phyloP scores from a whole-genome alignment of 2,329 filamentous ascomycete species.

The Biscogniauxia sp. region DNA sequence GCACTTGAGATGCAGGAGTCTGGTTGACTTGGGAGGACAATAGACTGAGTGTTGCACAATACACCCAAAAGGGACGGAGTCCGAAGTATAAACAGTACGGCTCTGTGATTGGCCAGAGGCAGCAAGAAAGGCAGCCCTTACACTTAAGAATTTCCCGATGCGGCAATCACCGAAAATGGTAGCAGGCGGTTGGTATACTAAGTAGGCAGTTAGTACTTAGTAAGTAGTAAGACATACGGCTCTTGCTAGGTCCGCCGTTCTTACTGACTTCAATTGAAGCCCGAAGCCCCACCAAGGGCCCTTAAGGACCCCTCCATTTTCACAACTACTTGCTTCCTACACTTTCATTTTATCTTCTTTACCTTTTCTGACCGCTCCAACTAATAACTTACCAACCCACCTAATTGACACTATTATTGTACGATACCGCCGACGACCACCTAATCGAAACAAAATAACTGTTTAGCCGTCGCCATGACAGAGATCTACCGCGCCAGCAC shows the following conservation, averaged over 20 bases:
- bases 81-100: not conserved
- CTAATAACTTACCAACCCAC: not conserved
- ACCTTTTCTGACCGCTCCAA: not conserved
- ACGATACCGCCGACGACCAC: not conserved
- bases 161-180: not conserved
- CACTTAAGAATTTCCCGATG: not conserved
- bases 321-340: no score
- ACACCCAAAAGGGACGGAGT: not conserved
- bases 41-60: no score
- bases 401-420: not conserved
- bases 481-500: conserved; percentile 88
- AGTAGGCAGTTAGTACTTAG: no score
- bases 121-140: not conserved
- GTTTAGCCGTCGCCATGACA: conserved; percentile 36
- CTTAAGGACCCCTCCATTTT: not conserved
- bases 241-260: not conserved
- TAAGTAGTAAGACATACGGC: no score
- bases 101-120: not conserved
- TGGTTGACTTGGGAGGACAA: no score
- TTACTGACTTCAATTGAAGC: not conserved
- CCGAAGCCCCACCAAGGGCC: not conserved
- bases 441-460: not conserved
- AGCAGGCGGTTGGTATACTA: no score
- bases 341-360: not conserved
- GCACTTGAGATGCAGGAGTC: no score